Conservation (phyloP, 164 flowering plant species). For the Nymphaea thermarum region DNA sequence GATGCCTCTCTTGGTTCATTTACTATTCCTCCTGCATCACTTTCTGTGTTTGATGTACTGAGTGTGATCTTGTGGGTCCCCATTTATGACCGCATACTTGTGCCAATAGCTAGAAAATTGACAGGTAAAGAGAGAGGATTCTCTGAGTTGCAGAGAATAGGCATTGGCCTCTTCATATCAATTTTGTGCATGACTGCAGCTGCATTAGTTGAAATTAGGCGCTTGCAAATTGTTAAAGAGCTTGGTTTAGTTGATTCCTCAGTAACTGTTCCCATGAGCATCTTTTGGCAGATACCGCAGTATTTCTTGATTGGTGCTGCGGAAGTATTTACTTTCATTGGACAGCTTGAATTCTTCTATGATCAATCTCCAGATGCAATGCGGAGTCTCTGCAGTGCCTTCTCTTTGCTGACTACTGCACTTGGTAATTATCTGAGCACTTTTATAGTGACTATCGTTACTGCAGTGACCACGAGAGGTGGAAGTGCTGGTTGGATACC, state of each 20-base stretch:
- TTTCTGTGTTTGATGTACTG: constrained; percentile 65
- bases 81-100: constrained; percentile 53
- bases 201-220: constrained; percentile 58
- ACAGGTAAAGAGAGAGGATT: constrained; percentile 77
- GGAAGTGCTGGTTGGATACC: constrained; percentile 65
- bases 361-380: constrained; percentile 76
- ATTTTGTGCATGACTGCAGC: constrained; percentile 66
- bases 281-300: constrained; percentile 75
- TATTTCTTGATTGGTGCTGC: constrained; percentile 64
- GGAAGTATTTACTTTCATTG: constrained; percentile 51
- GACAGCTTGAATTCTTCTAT: constrained; percentile 73
- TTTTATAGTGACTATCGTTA: constrained; percentile 44
- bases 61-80: constrained; percentile 90
- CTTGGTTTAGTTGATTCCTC: constrained; percentile 26
- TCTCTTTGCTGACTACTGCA: constrained; percentile 41
- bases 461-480: constrained; percentile 33
- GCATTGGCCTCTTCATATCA: constrained; percentile 74
- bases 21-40: constrained; percentile 75
- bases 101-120: constrained; percentile 61
- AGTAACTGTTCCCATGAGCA: constrained; percentile 45
- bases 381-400: constrained; percentile 63
- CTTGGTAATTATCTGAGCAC: constrained; percentile 64
- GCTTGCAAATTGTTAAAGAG: constrained; percentile 40
- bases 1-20: constrained; percentile 62
- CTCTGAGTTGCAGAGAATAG: constrained; percentile 77